A percentile compares a stretch with the other conserved stretches of the same genome.
These are phyloP conservation scores for Diaporthe sp. DNA, from an alignment of 2,329 filamentous ascomycete species.

Conservation along the genomic window DNA sequence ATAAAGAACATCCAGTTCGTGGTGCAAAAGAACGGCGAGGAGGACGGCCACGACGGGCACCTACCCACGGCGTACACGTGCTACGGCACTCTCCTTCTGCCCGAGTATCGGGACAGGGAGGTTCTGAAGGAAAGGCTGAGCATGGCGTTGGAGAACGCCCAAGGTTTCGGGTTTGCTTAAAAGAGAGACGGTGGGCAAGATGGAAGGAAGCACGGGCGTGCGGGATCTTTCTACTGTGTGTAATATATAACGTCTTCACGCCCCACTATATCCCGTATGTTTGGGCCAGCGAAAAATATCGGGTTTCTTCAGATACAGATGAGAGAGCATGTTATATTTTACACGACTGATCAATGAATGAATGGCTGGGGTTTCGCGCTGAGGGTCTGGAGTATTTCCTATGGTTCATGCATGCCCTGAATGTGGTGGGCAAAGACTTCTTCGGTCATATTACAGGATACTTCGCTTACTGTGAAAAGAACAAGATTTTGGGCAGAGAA, in stretches of 20 bases:
- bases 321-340: background rate
- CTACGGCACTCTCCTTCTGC: conserved; percentile 88
- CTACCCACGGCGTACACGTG: conserved; percentile 93
- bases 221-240: background rate
- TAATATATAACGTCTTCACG: background rate
- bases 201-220: background rate
- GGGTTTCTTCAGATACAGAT: conserved; percentile 8
- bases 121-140: conserved; percentile 79
- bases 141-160: conserved; percentile 89
- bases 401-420: background rate
- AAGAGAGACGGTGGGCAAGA: background rate
- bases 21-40: conserved; percentile 81
- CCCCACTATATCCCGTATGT: background rate
- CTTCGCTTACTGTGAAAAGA: background rate
- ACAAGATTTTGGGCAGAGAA: background rate
- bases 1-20: conserved; percentile 86
- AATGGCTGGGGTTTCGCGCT: too few relatives aligned
- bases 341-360: background rate
- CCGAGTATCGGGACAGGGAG: conserved; percentile 81
- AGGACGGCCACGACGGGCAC: conserved; percentile 63
- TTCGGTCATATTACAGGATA: background rate
- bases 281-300: background rate
- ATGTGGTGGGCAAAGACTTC: background rate
- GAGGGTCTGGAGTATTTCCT: background rate
- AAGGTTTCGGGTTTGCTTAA: conserved; percentile 85